These are phyloP conservation scores for Aspergillus leporis DNA, from an alignment of 495 filamentous ascomycete species.

Conservation along the genomic window DNA sequence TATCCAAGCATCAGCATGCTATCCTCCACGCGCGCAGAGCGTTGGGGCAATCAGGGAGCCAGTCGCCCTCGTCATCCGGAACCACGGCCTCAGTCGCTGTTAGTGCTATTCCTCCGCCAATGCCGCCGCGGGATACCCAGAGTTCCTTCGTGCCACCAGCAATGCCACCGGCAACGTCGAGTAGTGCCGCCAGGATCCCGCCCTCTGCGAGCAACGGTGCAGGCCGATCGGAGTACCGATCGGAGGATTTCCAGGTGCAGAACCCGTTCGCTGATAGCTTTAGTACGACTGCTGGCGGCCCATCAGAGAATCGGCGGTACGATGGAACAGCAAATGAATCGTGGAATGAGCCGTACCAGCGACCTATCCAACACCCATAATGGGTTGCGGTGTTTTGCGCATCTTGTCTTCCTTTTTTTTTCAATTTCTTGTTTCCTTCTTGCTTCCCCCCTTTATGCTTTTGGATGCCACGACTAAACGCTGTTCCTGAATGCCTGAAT, in stretches of 20 bases:
- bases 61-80: conserved; percentile 23
- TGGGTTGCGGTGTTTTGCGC: neutral
- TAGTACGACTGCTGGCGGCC: conserved; percentile 20
- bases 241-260: conserved; percentile 46
- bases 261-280: conserved; percentile 47
- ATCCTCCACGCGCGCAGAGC: conserved; percentile 67
- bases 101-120: conserved; percentile 15
- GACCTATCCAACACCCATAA: conserved; percentile 13
- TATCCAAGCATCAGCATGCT: conserved; percentile 79
- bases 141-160: conserved; percentile 5
- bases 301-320: conserved; percentile 5
- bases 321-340: conserved; percentile 16
- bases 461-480: conserved; percentile 3
- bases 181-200: conserved; percentile 5
- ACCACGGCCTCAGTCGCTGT: conserved; percentile 18
- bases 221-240: conserved; percentile 40
- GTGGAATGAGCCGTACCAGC: conserved; percentile 17
- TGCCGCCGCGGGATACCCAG: conserved; percentile 16
- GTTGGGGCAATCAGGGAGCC: conserved; percentile 24
- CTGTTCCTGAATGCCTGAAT: neutral
- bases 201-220: conserved; percentile 10
- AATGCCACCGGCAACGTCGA: conserved; percentile 8
- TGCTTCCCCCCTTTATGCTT: neutral
- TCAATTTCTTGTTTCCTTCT: neutral
- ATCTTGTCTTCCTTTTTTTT: neutral